phyloP scores from a whole-genome alignment of 164 flowering plant genomes.

The Annona squamosa region DNA sequence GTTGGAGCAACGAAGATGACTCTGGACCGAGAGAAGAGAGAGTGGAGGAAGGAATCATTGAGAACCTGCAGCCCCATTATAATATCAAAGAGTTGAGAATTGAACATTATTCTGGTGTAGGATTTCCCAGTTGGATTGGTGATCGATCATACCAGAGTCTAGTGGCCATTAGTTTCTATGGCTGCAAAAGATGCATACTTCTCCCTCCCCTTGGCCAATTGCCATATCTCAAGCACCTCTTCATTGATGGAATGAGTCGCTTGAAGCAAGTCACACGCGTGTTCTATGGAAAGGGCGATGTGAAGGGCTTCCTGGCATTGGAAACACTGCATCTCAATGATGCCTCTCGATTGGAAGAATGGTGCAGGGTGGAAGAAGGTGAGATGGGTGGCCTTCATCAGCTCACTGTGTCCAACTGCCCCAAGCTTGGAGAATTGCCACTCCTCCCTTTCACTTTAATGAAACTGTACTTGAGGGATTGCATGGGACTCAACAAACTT shows the following conservation, averaged over 20 bases:
- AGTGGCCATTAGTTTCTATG: background rate
- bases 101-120: background rate
- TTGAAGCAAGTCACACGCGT: background rate
- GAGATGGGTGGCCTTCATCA: background rate
- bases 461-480: background rate
- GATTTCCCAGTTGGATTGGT: conserved; percentile 8
- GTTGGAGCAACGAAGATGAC: background rate
- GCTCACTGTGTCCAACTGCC: background rate
- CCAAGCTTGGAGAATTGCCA: background rate
- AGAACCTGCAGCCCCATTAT: conserved; percentile 5
- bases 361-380: conserved; percentile 2
- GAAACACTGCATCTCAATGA: background rate
- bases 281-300: background rate
- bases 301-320: background rate
- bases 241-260: background rate
- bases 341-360: background rate
- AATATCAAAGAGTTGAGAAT: background rate
- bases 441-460: background rate
- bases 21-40: background rate
- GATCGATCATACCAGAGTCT: background rate
- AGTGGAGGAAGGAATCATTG: background rate
- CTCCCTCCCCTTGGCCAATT: conserved; percentile 3
- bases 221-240: background rate
- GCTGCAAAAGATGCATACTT: background rate
- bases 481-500: background rate